Evolutionary conservation across 306 rosid species (phyloP), one percentile per base, ranked within the genome.

Genomic region (Phaseolus lunatus): DNA sequence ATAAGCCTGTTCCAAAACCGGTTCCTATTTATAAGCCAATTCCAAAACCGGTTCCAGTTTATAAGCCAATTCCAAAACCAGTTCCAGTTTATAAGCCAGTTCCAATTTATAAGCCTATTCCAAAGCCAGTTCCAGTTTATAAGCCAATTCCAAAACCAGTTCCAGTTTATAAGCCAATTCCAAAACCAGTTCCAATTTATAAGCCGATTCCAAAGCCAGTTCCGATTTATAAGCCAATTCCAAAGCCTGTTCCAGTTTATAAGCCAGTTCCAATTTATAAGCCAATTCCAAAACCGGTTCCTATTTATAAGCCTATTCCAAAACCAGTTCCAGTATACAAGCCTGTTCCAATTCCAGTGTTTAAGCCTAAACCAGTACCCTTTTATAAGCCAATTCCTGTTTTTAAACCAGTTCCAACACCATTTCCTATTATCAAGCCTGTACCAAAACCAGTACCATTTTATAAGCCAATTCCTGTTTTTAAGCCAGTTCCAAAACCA

Each of bases 101-200:
- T 4, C 71, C 78, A 0, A 1, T 82, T 69, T 15, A 37, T 0
- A 65, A 69, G 33, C 62, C 80, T 2, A 22, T 67, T 0, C 70
- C 63, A 4, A 66, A 80, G 4, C 59, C 74, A 1, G 2, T 53
- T 3, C 59, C 74, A 1, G 2, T 53, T 3, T 15, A 37, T 1
- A 65, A 69, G 33, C 62, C 80, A 3, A 16, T 67, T 0, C 70
- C 63, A 4, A 66, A 80, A 2, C 57, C 64, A 56, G 15, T 71
- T 49, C 54, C 54, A 5, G 9, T 49, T n/a, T 50, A 18, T 0
- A 50, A 18, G 10, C 56, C 56, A 1, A 3, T 41, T 43, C 48
- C 61, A 19, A 53, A 10, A 2, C 62, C 62, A 3, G 15, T 54
- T 54, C 61, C 61, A 0, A 16, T 56, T 0, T 22, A 10, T 0